Evolutionary conservation across 208 protist genomes (phyloP), one percentile per base, ranked within the genome.

Genomic region (Wallacemonas sp.): DNA sequence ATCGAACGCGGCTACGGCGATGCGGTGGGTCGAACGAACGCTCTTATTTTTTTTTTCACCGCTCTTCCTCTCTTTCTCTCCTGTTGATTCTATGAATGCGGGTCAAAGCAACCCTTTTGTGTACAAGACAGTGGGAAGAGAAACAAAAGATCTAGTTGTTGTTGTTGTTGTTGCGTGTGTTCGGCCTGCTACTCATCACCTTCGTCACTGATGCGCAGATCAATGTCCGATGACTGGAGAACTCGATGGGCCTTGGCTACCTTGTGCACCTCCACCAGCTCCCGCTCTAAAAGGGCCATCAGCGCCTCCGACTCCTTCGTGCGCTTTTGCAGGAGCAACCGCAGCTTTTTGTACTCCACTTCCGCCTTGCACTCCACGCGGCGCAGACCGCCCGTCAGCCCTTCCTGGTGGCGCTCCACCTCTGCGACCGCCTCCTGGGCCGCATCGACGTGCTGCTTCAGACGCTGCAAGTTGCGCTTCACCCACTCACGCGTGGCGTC

Each of bases 361-460:
- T 91, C 78, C 13, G 83, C 78, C 36, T 79, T 71, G 67, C 81
- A 88, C 58, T 74, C 81, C 8, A 87, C 61, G 36, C 37, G 44
- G 29, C 81, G 58, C 44, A 94, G 26, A 24, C 73, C 63, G 5
- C 66, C 42, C 22, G 67, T 32, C 17, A 87, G 41, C 34, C 78
- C 68, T 27, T 60, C 48, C 55, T 87, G 81, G 3, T 53, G 61
- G 9, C 76, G 71, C 29, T 63, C 58, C n/a, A 90, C 39, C 37
- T 69, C 74, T 6, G 45, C 63, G 4, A 85, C 34, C 30, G 76
- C 76, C 8, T 60, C 54, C 9, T 66, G 57, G 39, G 87, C 46
- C 36, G 57, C 53, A 48, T 91, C 81, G 4, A 92, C 70, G 24
- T 86, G 85, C 71, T 94, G 71, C 54, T 90, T 92, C 33, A 94